These are phyloP conservation scores for Begonia fuchsioides DNA, from an alignment of 306 rosid genomes.

Conservation along the genomic window DNA sequence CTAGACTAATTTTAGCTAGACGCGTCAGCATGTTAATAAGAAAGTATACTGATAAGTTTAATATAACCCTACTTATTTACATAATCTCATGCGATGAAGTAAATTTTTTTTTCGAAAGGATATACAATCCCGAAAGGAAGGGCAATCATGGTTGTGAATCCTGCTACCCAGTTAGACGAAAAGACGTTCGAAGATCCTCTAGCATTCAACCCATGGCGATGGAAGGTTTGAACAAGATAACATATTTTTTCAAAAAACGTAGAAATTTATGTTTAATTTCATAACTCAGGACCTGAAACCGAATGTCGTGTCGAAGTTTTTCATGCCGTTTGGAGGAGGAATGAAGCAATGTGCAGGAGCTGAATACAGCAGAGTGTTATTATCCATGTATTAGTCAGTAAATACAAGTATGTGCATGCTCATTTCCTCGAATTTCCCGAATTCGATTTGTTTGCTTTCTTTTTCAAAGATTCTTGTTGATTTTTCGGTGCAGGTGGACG, in stretches of 20 bases:
- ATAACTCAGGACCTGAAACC: not conserved
- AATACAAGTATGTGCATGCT: not conserved
- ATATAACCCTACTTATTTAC: no score
- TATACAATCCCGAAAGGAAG: slow-evolving; percentile 55
- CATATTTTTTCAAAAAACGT: not conserved
- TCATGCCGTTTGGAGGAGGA: slow-evolving; percentile 2
- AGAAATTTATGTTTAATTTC: not conserved
- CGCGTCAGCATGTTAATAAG: no score
- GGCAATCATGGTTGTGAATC: slow-evolving; percentile 47
- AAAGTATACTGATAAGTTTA: no score
- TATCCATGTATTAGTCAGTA: slow-evolving; percentile 1
- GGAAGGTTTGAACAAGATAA: slow-evolving; percentile 32
- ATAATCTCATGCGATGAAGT: not conserved
- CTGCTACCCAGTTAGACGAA: slow-evolving; percentile 48
- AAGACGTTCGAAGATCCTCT: slow-evolving; percentile 38
- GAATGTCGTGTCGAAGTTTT: not conserved
- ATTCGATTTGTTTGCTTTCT: not conserved
- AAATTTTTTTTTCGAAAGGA: slow-evolving; percentile 26
- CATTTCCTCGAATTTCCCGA: not conserved
- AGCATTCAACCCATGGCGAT: slow-evolving; percentile 47
- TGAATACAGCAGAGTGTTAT: not conserved
- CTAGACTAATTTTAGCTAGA: no score
- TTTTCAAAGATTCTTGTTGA: not conserved
- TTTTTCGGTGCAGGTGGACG: not conserved
- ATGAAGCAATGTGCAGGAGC: slow-evolving; percentile 3